Conservation (phyloP, 192 early-diverging fungal genomes). For the Coemansia sp. region DNA sequence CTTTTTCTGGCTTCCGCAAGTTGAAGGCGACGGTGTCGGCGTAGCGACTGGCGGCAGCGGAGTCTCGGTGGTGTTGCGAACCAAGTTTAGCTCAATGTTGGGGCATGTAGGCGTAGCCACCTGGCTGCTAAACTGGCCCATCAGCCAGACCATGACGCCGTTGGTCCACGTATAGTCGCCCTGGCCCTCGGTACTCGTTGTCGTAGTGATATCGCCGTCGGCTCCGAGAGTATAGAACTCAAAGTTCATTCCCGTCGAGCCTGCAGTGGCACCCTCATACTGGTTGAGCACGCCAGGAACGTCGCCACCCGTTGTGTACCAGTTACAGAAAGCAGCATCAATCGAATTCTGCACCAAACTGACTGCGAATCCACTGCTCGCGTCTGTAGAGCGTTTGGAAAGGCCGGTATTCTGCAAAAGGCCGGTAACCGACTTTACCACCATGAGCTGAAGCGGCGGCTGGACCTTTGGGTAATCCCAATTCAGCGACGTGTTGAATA, state of each 20-base stretch:
- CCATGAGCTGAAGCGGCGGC: conserved; percentile 62
- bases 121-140: conserved; percentile 26
- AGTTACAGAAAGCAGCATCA: conserved; percentile 62
- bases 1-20: conserved; percentile 5
- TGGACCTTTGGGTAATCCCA: conserved; percentile 73
- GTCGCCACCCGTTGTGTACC: conserved; percentile 65
- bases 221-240: conserved; percentile 21
- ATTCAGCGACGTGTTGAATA: conserved; percentile 57
- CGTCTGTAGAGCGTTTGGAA: not conserved
- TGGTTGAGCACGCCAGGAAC: conserved; percentile 49
- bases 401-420: not conserved
- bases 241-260: conserved; percentile 18
- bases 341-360: conserved; percentile 56
- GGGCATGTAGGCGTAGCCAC: conserved; percentile 33
- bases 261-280: conserved; percentile 1
- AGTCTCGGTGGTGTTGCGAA: conserved; percentile 6
- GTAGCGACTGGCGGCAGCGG: not conserved
- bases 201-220: conserved; percentile 23
- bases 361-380: not conserved
- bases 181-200: conserved; percentile 8
- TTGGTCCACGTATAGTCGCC: conserved; percentile 45
- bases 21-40: not conserved
- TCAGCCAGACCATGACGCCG: conserved; percentile 38
- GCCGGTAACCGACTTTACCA: conserved; percentile 30
- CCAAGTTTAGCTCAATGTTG: conserved; percentile 40